Conservation (phyloP, 106 monocot species). For the Allium sativum region DNA sequence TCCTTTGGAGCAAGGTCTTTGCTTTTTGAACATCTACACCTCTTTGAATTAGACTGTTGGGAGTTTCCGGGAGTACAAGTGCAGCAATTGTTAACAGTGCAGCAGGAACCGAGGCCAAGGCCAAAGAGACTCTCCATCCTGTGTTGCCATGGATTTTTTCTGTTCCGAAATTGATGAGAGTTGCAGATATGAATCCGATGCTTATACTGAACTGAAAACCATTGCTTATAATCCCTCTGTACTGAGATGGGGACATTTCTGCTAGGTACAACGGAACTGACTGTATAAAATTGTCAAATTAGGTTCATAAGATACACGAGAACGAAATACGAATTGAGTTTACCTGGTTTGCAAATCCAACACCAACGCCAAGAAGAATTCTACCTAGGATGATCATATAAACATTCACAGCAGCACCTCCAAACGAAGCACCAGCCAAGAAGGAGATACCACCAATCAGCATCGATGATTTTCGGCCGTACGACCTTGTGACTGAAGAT, state of each 20-base stretch:
- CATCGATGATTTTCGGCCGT: conserved; percentile 23
- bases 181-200: conserved; percentile 20
- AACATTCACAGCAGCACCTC: conserved; percentile 24
- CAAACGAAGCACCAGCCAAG: conserved; percentile 26
- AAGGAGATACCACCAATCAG: conserved; percentile 22
- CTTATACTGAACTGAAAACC: conserved; percentile 24
- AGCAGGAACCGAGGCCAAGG: conserved; percentile 23
- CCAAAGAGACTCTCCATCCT: conserved; percentile 33
- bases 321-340: too few species aligned
- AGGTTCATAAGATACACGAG: too few species aligned
- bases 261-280: conserved; percentile 29
- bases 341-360: conserved; percentile 62
- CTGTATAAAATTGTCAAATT: conserved; percentile 7
- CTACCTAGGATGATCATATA: conserved; percentile 50
- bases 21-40: conserved; percentile 17
- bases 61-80: conserved; percentile 32
- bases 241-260: conserved; percentile 29
- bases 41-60: conserved; percentile 36
- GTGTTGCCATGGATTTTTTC: conserved; percentile 18
- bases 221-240: conserved; percentile 27
- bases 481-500: conserved; percentile 12
- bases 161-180: conserved; percentile 34
- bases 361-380: conserved; percentile 37
- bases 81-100: conserved; percentile 13
- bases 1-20: conserved; percentile 20